Conservation (phyloP, 164 flowering plant species). For the Cinnamomum chago region DNA sequence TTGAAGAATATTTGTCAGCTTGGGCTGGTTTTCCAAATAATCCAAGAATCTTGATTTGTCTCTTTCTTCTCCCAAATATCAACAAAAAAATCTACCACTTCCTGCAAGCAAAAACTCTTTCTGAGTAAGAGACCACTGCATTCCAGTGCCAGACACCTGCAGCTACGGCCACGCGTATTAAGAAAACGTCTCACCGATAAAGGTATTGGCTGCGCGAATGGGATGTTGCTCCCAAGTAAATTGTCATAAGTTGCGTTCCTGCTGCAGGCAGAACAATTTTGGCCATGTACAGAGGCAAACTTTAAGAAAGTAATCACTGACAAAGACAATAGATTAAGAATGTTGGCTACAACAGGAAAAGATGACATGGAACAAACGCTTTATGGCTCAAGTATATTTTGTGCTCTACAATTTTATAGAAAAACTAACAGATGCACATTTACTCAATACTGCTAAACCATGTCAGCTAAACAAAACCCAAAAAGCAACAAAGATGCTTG, state of each 20-base stretch:
- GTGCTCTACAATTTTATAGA: too few relatives aligned
- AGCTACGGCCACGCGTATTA: neutral
- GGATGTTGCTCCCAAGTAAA: conserved; percentile 63
- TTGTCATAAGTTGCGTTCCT: conserved; percentile 75
- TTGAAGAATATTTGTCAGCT: neutral
- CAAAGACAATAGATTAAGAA: too few relatives aligned
- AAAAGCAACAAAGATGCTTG: too few relatives aligned
- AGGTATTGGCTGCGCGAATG: conserved; percentile 60
- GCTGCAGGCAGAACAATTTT: conserved; percentile 30
- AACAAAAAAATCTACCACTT: conserved; percentile 81
- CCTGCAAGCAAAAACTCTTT: conserved; percentile 31
- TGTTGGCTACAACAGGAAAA: too few relatives aligned
- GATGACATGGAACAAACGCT: too few relatives aligned
- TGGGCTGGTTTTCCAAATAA: conserved; percentile 32
- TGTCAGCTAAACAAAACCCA: too few relatives aligned
- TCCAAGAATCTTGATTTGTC: conserved; percentile 27
- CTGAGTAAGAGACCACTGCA: too few relatives aligned
- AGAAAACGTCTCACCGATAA: conserved; percentile 50
- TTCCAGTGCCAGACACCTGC: neutral
- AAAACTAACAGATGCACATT: too few relatives aligned
- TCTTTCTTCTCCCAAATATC: conserved; percentile 90
- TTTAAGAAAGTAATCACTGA: too few relatives aligned
- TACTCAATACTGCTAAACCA: too few relatives aligned
- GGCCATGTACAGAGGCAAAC: neutral
- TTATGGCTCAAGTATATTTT: too few relatives aligned